Evolutionary conservation across 2,329 filamentous ascomycete genomes (phyloP).

Genomic region (Fusarium camptoceras): DNA sequence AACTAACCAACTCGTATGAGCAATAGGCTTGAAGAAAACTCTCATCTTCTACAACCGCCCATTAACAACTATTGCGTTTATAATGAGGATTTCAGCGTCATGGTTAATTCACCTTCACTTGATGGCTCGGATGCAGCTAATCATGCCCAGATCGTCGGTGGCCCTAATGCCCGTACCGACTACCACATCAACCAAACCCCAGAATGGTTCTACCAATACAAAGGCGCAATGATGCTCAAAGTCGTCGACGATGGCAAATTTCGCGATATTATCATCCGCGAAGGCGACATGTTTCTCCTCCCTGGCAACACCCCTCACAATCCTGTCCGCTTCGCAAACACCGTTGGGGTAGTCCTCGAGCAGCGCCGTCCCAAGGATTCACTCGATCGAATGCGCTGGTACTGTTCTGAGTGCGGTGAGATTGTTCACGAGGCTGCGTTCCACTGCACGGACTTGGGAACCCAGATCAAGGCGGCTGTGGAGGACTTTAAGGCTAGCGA

Average conservation of each 20-base stretch:
- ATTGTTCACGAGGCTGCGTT: conserved; percentile 89
- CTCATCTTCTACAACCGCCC: conserved; percentile 90
- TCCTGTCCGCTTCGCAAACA: conserved; percentile 91
- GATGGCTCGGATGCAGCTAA: background rate
- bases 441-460: conserved; percentile 89
- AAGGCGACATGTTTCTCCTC: conserved; percentile 94
- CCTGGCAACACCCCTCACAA: conserved; percentile 97
- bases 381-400: conserved; percentile 89
- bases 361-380: conserved; percentile 78
- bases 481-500: conserved; percentile 78
- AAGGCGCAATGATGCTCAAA: conserved; percentile 92
- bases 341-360: conserved; percentile 94
- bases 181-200: conserved; percentile 98
- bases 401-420: conserved; percentile 77
- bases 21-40: conserved; percentile 86
- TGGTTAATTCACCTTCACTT: conserved; percentile 61
- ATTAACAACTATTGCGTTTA: conserved; percentile 99
- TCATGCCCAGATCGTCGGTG: conserved; percentile 80
- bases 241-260: conserved; percentile 81
- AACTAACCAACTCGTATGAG: conserved; percentile 18
- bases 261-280: conserved; percentile 87
- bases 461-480: conserved; percentile 93
- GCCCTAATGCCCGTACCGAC: conserved; percentile 94
- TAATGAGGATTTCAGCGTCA: conserved; percentile 83
- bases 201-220: conserved; percentile 98